Percentiles rank a stretch among this genome's conserved stretches.
Evolutionary conservation across 148 eudicot species (phyloP).

Genomic region (Heliamphora exappendiculata): DNA sequence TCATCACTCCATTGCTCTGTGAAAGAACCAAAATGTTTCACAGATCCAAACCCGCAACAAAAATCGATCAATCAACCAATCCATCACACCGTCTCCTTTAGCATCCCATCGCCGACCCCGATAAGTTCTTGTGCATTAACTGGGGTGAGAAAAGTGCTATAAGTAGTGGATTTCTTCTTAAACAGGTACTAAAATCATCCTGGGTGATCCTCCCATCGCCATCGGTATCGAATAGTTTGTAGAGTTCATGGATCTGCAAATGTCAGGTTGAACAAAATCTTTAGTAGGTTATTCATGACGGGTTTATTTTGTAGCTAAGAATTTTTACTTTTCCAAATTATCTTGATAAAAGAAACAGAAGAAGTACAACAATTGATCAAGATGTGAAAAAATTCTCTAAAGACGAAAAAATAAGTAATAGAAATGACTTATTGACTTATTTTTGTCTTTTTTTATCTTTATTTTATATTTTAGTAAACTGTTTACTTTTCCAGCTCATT

Average conservation of each 20-base stretch:
- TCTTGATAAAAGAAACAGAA: background rate
- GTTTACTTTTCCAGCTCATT: too few relatives aligned
- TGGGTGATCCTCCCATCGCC: conserved; percentile 41
- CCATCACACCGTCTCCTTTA: conserved; percentile 4
- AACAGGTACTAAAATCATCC: conserved; percentile 43
- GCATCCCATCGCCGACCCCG: background rate
- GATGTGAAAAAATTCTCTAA: too few relatives aligned
- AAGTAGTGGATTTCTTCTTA: conserved; percentile 51
- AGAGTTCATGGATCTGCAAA: conserved; percentile 48
- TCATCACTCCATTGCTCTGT: background rate
- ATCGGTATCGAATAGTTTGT: conserved; percentile 40
- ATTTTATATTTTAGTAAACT: too few relatives aligned
- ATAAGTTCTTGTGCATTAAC: conserved; percentile 17
- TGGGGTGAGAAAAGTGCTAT: conserved; percentile 41
- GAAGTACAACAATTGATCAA: background rate
- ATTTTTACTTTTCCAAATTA: background rate
- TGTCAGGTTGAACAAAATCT: background rate
- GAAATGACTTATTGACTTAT: too few relatives aligned
- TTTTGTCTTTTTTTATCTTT: too few relatives aligned
- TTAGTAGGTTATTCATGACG: too few relatives aligned
- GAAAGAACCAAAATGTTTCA: background rate
- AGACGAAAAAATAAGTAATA: too few relatives aligned
- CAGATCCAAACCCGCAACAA: background rate
- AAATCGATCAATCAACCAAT: background rate
- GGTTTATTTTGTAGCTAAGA: background rate